A percentile compares a stretch with the other conserved stretches of the same genome.
phyloP scores from a whole-genome alignment of 441 rosid species.

The Populus hybrid region DNA sequence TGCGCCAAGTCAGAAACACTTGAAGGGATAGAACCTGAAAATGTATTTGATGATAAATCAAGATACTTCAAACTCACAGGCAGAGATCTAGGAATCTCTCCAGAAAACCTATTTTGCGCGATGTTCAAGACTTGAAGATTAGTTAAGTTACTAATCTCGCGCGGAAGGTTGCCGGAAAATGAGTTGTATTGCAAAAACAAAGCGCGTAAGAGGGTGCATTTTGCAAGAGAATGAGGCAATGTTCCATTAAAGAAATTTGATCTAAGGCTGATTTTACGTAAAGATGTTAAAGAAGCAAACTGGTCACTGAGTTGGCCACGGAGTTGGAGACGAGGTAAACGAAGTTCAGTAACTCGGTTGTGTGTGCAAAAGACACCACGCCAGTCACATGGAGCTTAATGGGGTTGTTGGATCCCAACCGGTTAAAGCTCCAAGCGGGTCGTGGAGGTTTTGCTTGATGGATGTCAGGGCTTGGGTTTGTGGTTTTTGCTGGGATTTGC shows the following conservation, averaged over 20 bases:
- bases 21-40: conserved; percentile 63
- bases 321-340: conserved; percentile 77
- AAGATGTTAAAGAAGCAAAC: conserved; percentile 45
- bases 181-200: conserved; percentile 85
- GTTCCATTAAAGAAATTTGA: conserved; percentile 80
- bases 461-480: conserved; percentile 68
- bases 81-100: conserved; percentile 64
- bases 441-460: conserved; percentile 68
- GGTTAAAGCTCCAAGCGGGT: conserved; percentile 65
- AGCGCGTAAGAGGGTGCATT: conserved; percentile 65
- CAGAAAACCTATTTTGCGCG: conserved; percentile 71
- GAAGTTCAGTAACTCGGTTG: conserved; percentile 64
- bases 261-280: conserved; percentile 61
- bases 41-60: conserved; percentile 64
- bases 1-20: conserved; percentile 55
- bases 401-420: conserved; percentile 79
- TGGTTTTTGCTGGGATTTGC: conserved; percentile 24
- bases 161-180: conserved; percentile 66
- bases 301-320: conserved; percentile 56
- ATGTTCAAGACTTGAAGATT: conserved; percentile 54
- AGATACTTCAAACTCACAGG: conserved; percentile 49
- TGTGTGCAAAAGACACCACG: conserved; percentile 55
- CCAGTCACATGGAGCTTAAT: conserved; percentile 88
- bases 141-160: conserved; percentile 53
- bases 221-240: conserved; percentile 70